Conservation (phyloP, 331 rosid genomes). For the Prunus yedoensis region DNA sequence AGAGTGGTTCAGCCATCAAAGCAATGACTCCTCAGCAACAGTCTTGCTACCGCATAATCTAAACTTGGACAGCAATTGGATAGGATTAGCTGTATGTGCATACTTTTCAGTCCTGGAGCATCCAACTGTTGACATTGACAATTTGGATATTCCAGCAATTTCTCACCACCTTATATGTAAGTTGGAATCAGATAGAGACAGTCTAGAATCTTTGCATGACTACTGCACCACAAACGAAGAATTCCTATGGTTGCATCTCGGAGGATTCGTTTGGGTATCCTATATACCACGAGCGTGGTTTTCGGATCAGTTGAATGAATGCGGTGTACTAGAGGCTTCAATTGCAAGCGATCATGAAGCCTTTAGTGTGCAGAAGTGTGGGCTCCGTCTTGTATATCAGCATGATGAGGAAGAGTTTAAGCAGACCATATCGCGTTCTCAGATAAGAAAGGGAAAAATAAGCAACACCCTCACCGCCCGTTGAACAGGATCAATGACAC, state of each 20-base stretch:
- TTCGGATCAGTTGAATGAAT: background rate
- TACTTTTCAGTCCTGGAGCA: background rate
- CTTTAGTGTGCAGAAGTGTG: slow-evolving; percentile 5
- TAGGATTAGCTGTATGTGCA: slow-evolving; percentile 5
- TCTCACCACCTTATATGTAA: slow-evolving; percentile 18
- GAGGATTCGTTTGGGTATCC: slow-evolving; percentile 21
- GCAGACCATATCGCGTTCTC: background rate
- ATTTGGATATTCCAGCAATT: background rate
- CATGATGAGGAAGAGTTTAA: background rate
- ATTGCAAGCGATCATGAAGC: slow-evolving; percentile 10
- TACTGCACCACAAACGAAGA: slow-evolving; percentile 16
- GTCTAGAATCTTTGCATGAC: background rate
- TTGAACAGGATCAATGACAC: background rate
- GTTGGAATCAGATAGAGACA: background rate
- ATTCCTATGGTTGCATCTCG: slow-evolving; percentile 5
- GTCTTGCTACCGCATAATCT: background rate
- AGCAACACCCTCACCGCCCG: background rate
- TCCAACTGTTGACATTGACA: background rate
- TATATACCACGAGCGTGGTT: slow-evolving; percentile 16
- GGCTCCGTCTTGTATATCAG: background rate
- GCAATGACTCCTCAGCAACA: background rate
- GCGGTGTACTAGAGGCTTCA: background rate
- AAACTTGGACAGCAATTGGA: background rate
- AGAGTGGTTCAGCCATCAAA: background rate
- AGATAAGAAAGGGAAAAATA: background rate